A percentile compares a stretch with the other conserved stretches of the same genome.
Conservation (phyloP, 2,329 filamentous ascomycete genomes). For the Tolypocladium nubicola region DNA sequence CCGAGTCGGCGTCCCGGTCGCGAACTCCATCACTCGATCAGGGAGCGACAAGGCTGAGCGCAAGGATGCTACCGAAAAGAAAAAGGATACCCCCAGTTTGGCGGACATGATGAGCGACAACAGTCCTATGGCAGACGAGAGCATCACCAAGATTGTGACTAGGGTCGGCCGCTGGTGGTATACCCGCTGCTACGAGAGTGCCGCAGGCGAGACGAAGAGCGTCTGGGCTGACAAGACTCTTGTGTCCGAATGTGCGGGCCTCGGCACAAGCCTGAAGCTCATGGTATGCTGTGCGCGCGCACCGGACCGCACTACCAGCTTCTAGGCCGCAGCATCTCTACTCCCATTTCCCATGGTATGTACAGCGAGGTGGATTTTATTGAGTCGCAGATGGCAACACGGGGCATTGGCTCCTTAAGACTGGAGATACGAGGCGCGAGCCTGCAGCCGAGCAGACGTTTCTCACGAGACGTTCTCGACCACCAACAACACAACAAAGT, state of each 20-base stretch:
- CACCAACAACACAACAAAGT: not conserved
- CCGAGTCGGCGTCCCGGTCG: slow-evolving; percentile 67
- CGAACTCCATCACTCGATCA: slow-evolving; percentile 32
- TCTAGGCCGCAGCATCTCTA: slow-evolving; percentile 18
- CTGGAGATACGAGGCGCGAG: not conserved
- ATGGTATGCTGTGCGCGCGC: slow-evolving; percentile 87
- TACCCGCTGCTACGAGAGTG: slow-evolving; percentile 76
- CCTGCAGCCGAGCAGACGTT: not conserved
- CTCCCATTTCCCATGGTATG: not conserved
- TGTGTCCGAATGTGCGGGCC: slow-evolving; percentile 75
- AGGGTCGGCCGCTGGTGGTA: slow-evolving; percentile 97
- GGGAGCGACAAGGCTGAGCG: slow-evolving; percentile 6
- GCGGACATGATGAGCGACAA: slow-evolving; percentile 65
- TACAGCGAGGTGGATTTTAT: not conserved
- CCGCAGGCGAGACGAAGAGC: slow-evolving; percentile 40
- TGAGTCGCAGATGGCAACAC: not conserved
- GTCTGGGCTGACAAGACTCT: slow-evolving; percentile 73
- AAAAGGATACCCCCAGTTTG: slow-evolving; percentile 42
- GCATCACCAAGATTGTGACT: slow-evolving; percentile 85
- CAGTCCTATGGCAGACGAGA: slow-evolving; percentile 63
- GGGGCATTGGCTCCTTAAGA: not conserved
- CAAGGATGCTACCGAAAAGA: slow-evolving; percentile 11
- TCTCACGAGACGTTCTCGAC: not conserved
- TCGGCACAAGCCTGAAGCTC: slow-evolving; percentile 78
- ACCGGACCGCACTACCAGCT: slow-evolving; percentile 46